Base-by-base conservation (phyloP, 2,329 filamentous ascomycete species). In the Fusarium sublunatum region DNA sequence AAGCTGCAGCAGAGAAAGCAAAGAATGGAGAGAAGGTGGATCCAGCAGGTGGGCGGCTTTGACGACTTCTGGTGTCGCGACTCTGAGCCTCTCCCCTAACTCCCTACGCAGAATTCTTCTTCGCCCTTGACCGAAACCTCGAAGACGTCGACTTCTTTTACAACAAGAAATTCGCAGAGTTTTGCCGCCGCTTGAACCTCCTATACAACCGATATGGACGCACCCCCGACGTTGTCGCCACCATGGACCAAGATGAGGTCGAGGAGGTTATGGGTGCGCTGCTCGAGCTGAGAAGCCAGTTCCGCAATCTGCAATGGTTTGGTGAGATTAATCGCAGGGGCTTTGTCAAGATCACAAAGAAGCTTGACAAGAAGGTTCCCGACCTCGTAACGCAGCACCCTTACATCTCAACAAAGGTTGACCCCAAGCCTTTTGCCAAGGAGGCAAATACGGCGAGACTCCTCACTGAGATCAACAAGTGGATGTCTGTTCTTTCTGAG, bases 321-420 rank as follows among this genome's bases (percentile, higher is more conserved):
- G 94, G 93, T 45, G 94, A 98, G 78, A 94, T 98, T 72, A 99
- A 99, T 76, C 87, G 93, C 48, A 86, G 92, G 64, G 95, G 95
- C 2, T 99, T 99, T 72, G 87, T 96, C 75, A 99, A 99, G 80
- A 99, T 99, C 76, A 97, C 95, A 47, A 99, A 99, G 82, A 99
- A 99, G 78, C 82, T 97, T 41, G 95, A 99, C 78, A 99, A 99
- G 80, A 97, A 96, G 79, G 86, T 97, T 3, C 84, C 90, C 2
- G 84, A 86, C 41, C 86, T 88, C 4, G 85, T 88, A 46, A 89
- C 91, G 0, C 93, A 97, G 79, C 88, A 91, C 73, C 87, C 88
- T 55, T 99, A 98, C 73, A 83, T 99, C 58, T 88, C 91, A 36
- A 92, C 92, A 42, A 97, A 96, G 79, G 94, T 99, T 54, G 92